Evolutionary conservation across 2,329 filamentous ascomycete genomes (phyloP), one percentile per base, ranked within the genome.

Genomic region (Xylaria sp.): DNA sequence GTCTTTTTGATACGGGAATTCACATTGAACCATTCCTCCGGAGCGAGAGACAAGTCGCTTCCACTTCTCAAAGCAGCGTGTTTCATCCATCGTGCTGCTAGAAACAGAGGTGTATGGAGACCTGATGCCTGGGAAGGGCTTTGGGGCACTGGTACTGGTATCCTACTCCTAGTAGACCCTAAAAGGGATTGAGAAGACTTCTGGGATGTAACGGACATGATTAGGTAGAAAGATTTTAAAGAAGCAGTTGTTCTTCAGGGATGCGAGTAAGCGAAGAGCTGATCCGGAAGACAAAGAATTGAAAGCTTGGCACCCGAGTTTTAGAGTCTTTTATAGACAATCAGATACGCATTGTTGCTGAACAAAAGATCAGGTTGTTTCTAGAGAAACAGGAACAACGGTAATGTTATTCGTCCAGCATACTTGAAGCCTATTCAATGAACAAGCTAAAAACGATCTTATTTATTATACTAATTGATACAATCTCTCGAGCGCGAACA

Each of bases 1-100:
- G 73, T 74, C 32, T 64, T 68, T n/a, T 32, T 64, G 9, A 74
- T 74, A 2, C 71, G 61, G 27, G 11, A 24, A 39, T 75, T 72
- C 27, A 74, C 48, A 51, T 73, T 75, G 4, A 24, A 47, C 65
- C 61, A 73, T 21, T 71, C 58, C 3, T 64, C 63, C 4, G 55
- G 48, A 0, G 67, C 63, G 5, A 73, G 48, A 0, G 14, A 4
- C 3, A 67, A 4, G 8, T 60, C 9, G 1, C 12, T 24, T 3
- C 5, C 9, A 1, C n/a, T 24, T 3, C 5, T 32, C 14, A 69
- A 12, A 1, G 67, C 59, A 0, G 45, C 55, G 30, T 69, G 64
- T 27, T 54, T 69, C 21, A 1, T 27, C 32, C 42, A 56, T 30
- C 32, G 17, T 7, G 54, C 45, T 11, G 19, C 42, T 24, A 30